phyloP scores from a whole-genome alignment of 1,284 basidiomycete species.

The Cutaneotrichosporon arboriforme region DNA sequence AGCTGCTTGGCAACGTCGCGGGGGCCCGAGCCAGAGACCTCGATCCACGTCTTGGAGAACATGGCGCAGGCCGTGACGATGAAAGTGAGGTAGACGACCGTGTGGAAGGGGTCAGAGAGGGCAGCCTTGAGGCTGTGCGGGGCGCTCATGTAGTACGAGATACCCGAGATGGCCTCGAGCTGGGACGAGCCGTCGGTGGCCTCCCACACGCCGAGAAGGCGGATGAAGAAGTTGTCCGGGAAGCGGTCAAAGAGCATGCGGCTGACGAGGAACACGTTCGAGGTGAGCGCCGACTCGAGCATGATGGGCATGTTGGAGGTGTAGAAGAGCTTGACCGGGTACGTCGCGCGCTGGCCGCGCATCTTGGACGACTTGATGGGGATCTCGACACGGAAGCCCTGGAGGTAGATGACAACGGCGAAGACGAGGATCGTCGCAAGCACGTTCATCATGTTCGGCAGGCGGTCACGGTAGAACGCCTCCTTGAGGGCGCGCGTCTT shows the following conservation, averaged over 20 bases:
- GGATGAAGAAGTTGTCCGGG: constrained; percentile 85
- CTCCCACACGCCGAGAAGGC: constrained; percentile 94
- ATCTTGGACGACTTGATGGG: constrained; percentile 96
- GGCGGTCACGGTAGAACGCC: constrained; percentile 94
- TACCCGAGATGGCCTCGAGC: constrained; percentile 82
- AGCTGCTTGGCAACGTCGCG: constrained; percentile 96
- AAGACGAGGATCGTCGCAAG: constrained; percentile 88
- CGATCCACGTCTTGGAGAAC: constrained; percentile 99
- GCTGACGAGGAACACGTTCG: constrained; percentile 91
- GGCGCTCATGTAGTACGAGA: constrained; percentile 96
- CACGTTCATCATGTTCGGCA: constrained; percentile 98
- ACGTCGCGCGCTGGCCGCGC: constrained; percentile 88
- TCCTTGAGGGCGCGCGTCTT: constrained; percentile 94
- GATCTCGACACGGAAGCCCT: constrained; percentile 98
- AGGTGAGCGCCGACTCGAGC: constrained; percentile 90
- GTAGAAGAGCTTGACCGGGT: constrained; percentile 98
- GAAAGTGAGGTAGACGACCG: constrained; percentile 82
- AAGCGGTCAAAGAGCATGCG: constrained; percentile 92
- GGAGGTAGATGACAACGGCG: constrained; percentile 92
- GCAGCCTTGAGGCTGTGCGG: constrained; percentile 85
- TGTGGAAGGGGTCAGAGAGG: constrained; percentile 88
- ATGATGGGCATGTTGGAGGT: constrained; percentile 99
- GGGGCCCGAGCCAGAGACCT: constrained; percentile 92
- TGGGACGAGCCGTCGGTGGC: constrained; percentile 89
- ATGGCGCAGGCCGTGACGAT: constrained; percentile 91